These are phyloP conservation scores for Scheffersomyces lignicola DNA, from an alignment of 1,139 yeast genomes.

Conservation along the genomic window DNA sequence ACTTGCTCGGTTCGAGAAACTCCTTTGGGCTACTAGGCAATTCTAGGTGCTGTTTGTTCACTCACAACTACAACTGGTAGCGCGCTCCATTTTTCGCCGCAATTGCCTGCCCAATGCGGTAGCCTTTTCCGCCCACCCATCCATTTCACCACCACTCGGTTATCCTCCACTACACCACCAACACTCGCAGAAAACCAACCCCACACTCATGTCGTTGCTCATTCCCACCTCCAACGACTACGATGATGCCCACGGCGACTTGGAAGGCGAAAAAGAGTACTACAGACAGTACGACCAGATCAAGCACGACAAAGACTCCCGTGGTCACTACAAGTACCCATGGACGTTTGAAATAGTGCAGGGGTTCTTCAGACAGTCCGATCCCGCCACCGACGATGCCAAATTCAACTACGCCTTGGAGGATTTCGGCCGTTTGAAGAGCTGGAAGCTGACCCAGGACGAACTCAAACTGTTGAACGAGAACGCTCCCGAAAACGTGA, in stretches of 20 bases:
- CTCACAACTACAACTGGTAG: too few species aligned
- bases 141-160: too few species aligned
- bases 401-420: conserved; percentile 47
- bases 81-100: too few species aligned
- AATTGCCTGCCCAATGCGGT: too few species aligned
- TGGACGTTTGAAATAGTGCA: conserved; percentile 53
- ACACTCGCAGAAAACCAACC: too few species aligned
- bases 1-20: too few species aligned
- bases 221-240: conserved; percentile 36
- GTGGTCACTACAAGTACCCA: conserved; percentile 19
- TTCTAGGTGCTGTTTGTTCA: too few species aligned
- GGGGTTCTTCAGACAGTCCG: conserved; percentile 58
- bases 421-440: conserved; percentile 47
- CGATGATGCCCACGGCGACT: conserved; percentile 35
- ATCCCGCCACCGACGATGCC: conserved; percentile 46
- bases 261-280: conserved; percentile 12
- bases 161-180: too few species aligned
- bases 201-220: conserved; percentile 25
- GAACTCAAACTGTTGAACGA: conserved; percentile 41
- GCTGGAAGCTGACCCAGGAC: conserved; percentile 47
- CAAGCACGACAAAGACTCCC: conserved; percentile 14
- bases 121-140: too few species aligned
- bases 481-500: conserved; percentile 32
- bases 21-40: too few species aligned
- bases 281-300: conserved; percentile 8